Conservation (phyloP, 2,329 filamentous ascomycete genomes). For the Gyromitra esculenta region DNA sequence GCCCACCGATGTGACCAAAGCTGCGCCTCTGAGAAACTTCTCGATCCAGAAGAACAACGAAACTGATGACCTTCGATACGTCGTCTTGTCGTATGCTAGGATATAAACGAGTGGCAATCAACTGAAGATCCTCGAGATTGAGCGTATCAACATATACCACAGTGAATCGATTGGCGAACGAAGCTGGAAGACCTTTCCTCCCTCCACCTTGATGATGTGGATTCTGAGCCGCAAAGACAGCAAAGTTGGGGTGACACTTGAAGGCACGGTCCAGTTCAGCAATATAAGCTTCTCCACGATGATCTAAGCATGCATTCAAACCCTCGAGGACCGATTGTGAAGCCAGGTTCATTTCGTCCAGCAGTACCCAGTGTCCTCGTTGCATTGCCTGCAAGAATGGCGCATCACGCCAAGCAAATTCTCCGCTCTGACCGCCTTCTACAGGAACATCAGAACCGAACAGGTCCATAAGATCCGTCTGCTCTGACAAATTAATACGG, state of each 20-base stretch:
- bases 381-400: constrained; percentile 98
- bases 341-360: constrained; percentile 98
- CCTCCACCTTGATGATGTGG: constrained; percentile 97
- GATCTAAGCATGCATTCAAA: constrained; percentile 94
- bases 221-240: constrained; percentile 97
- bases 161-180: constrained; percentile 97
- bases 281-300: constrained; percentile 93
- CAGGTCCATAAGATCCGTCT: constrained; percentile 96
- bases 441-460: constrained; percentile 97
- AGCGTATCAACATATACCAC: constrained; percentile 97
- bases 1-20: constrained; percentile 72
- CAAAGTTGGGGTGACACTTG: constrained; percentile 85
- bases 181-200: constrained; percentile 90
- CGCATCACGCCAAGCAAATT: constrained; percentile 94
- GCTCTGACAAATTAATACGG: constrained; percentile 95
- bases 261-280: constrained; percentile 96
- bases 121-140: constrained; percentile 77
- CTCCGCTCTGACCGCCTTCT: constrained; percentile 88
- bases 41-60: constrained; percentile 81
- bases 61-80: constrained; percentile 75
- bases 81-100: constrained; percentile 69
- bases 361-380: constrained; percentile 90
- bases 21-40: constrained; percentile 68
- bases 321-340: constrained; percentile 97
- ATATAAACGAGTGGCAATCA: constrained; percentile 83